Conservation (phyloP, 1,284 basidiomycete genomes). For the Tilletiopsis washingtonensis region DNA sequence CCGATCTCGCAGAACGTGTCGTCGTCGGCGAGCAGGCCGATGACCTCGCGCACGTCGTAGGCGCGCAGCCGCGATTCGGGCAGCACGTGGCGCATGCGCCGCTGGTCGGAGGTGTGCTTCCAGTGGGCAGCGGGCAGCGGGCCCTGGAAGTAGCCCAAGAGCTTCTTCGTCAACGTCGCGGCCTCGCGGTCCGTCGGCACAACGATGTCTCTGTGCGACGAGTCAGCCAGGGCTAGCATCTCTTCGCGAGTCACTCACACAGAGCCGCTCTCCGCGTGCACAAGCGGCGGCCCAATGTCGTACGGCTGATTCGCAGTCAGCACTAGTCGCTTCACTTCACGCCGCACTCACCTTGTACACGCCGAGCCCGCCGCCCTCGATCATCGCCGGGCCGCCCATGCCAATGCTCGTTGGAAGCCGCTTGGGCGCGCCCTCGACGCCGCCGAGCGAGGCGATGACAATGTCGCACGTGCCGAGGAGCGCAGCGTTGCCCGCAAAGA, state of each 20-base stretch:
- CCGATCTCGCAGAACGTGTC: slow-evolving; percentile 20
- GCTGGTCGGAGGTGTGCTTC: slow-evolving; percentile 9
- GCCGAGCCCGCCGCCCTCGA: slow-evolving; percentile 28
- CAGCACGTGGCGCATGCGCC: slow-evolving; percentile 14
- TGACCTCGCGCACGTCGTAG: slow-evolving; percentile 22
- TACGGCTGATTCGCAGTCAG: no score
- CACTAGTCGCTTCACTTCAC: no score
- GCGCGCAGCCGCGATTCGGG: slow-evolving; percentile 18
- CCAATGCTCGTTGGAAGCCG: slow-evolving; percentile 16
- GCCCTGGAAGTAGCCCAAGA: slow-evolving; percentile 18
- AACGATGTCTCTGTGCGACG: slow-evolving; percentile 13
- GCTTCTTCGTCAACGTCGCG: slow-evolving; percentile 6
- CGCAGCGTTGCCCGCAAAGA: slow-evolving; percentile 31
- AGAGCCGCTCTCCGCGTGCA: slow-evolving; percentile 20
- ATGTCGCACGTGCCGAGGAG: slow-evolving; percentile 27
- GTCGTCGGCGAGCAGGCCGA: slow-evolving; percentile 21
- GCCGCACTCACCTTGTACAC: no score
- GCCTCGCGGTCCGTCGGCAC: slow-evolving; percentile 18
- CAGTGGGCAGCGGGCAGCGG: slow-evolving; percentile 4
- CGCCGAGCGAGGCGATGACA: slow-evolving; percentile 17
- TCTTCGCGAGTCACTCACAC: not conserved
- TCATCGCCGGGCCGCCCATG: slow-evolving; percentile 31
- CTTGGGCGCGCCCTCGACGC: not conserved
- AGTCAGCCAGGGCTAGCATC: not conserved
- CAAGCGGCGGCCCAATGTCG: slow-evolving; percentile 14